These are phyloP conservation scores for Lactarius indigo DNA, from an alignment of 768 basidiomycete genomes.

Conservation along the genomic window DNA sequence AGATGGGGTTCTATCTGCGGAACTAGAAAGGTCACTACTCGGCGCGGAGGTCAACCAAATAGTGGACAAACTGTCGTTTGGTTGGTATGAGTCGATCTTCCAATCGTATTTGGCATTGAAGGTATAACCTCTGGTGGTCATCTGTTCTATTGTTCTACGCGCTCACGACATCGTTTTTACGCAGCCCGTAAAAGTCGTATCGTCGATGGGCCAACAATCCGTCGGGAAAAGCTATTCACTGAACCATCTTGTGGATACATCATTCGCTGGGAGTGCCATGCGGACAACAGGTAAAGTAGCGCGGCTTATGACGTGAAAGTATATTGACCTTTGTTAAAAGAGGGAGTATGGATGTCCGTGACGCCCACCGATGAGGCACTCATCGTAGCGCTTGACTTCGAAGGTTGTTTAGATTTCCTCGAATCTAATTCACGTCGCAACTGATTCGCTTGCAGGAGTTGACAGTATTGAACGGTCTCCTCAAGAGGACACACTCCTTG, in stretches of 20 bases:
- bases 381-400: conserved; percentile 61
- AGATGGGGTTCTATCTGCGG: neutral
- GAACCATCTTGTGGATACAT: conserved; percentile 60
- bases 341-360: conserved; percentile 67
- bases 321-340: conserved; percentile 24
- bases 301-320: neutral
- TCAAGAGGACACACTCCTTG: conserved; percentile 60
- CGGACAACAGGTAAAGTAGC: conserved; percentile 43
- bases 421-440: neutral
- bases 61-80: conserved; percentile 52
- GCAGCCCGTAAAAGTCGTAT: conserved; percentile 60
- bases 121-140: conserved; percentile 29
- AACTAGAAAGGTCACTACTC: conserved; percentile 48
- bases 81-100: conserved; percentile 65
- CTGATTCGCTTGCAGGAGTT: conserved; percentile 40
- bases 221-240: conserved; percentile 58
- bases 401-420: conserved; percentile 38
- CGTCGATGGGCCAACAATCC: conserved; percentile 67
- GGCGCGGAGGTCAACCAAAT: conserved; percentile 60
- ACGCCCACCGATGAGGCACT: conserved; percentile 54
- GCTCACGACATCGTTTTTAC: neutral
- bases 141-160: neutral
- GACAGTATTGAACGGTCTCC: conserved; percentile 61
- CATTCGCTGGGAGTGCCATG: conserved; percentile 65
- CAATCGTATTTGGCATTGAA: conserved; percentile 59